These are phyloP conservation scores for Neophaeococcomyces mojaviensis DNA, from an alignment of 2,329 filamentous ascomycete genomes.

Conservation along the genomic window DNA sequence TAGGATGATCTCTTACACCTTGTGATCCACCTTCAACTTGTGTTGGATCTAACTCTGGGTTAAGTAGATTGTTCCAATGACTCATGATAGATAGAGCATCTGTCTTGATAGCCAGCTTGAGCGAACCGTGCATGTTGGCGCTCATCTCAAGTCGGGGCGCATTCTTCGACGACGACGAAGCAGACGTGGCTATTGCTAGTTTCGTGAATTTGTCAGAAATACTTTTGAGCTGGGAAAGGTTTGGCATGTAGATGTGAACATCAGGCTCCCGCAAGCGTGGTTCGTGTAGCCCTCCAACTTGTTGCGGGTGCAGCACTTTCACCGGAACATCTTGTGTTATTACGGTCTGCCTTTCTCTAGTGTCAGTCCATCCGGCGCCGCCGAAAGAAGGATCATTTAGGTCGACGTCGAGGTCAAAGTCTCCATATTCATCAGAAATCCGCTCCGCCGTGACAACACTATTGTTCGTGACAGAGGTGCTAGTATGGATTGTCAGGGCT, in stretches of 20 bases:
- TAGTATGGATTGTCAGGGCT: slow-evolving; percentile 80
- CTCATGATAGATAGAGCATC: slow-evolving; percentile 80
- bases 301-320: slow-evolving; percentile 72
- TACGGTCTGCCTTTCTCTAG: slow-evolving; percentile 74
- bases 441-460: slow-evolving; percentile 35
- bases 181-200: slow-evolving; percentile 48
- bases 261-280: slow-evolving; percentile 85
- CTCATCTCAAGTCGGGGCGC: slow-evolving; percentile 70
- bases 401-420: slow-evolving; percentile 27
- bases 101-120: slow-evolving; percentile 71
- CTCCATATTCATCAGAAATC: slow-evolving; percentile 19
- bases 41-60: slow-evolving; percentile 75
- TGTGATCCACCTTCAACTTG: slow-evolving; percentile 61
- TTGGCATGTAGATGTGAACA: slow-evolving; percentile 84
- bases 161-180: slow-evolving; percentile 27
- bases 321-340: slow-evolving; percentile 97
- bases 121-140: slow-evolving; percentile 87
- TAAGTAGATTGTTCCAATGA: slow-evolving; percentile 76
- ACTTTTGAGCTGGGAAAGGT: slow-evolving; percentile 78
- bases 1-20: slow-evolving; percentile 69
- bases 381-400: slow-evolving; percentile 39
- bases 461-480: slow-evolving; percentile 49
- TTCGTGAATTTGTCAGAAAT: slow-evolving; percentile 95
- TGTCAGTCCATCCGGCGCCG: slow-evolving; percentile 41
- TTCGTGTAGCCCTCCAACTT: slow-evolving; percentile 89